These are phyloP conservation scores for Cordyceps fumosorosea DNA, from an alignment of 2,329 filamentous ascomycete genomes.

Conservation along the genomic window DNA sequence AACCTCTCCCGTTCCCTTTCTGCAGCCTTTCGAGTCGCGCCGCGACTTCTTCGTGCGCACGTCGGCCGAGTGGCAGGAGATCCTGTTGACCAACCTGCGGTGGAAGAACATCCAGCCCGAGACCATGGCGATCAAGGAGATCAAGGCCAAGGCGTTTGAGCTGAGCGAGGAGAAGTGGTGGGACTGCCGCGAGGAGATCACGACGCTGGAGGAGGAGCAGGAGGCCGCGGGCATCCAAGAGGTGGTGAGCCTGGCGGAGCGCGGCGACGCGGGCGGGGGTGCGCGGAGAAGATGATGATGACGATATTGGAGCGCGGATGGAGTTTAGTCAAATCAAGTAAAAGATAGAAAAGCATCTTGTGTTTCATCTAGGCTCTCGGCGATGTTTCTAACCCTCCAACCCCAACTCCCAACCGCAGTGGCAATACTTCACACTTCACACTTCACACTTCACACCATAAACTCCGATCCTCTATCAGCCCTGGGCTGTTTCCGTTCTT, in stretches of 20 bases:
- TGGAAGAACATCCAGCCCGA: slow-evolving; percentile 62
- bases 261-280: slow-evolving; percentile 45
- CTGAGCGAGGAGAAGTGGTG: slow-evolving; percentile 97
- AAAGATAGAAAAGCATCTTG: neutral
- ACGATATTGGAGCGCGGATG: neutral
- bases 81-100: slow-evolving; percentile 68
- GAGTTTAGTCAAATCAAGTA: neutral
- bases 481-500: neutral
- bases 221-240: slow-evolving; percentile 92
- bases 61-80: slow-evolving; percentile 82
- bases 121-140: slow-evolving; percentile 75
- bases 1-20: neutral
- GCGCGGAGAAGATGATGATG: slow-evolving; percentile 24
- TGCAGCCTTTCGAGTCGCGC: slow-evolving; percentile 76
- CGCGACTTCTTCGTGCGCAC: slow-evolving; percentile 90
- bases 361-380: no score
- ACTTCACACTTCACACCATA: neutral
- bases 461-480: neutral
- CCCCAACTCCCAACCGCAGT: no score
- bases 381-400: no score
- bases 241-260: slow-evolving; percentile 80
- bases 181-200: slow-evolving; percentile 93
- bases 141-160: slow-evolving; percentile 85
- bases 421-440: no score
- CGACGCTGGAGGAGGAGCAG: slow-evolving; percentile 87